Conservation (phyloP, 2,329 filamentous ascomycete genomes). For the Parafenestella ontariensis region DNA sequence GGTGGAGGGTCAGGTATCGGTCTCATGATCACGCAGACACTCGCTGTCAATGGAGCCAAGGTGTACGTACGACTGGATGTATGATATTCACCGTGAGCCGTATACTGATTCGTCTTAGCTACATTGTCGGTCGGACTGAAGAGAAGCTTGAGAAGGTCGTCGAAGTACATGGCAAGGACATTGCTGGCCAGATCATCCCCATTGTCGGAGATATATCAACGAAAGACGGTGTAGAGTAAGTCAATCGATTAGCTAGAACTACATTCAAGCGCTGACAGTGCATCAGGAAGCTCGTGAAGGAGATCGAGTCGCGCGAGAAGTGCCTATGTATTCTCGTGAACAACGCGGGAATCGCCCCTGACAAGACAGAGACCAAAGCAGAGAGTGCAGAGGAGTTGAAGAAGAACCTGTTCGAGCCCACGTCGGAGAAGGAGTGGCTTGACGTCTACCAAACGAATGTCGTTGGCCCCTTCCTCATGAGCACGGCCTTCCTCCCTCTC, state of each 20-base stretch:
- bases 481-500: constrained; percentile 55
- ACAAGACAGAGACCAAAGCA: constrained; percentile 48
- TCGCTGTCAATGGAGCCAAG: constrained; percentile 56
- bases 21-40: constrained; percentile 56
- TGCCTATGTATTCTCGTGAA: constrained; percentile 57
- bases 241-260: not conserved
- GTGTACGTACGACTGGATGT: constrained; percentile 44
- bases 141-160: constrained; percentile 58
- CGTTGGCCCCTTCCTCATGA: constrained; percentile 57
- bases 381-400: constrained; percentile 53
- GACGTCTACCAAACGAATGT: constrained; percentile 56
- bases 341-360: constrained; percentile 56
- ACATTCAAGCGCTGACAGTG: constrained; percentile 3
- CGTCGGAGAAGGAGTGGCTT: constrained; percentile 55
- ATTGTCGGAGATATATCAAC: constrained; percentile 53
- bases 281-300: constrained; percentile 48
- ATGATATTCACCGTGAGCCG: not conserved
- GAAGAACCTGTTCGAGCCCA: constrained; percentile 54
- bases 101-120: not conserved
- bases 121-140: constrained; percentile 54
- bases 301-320: constrained; percentile 54
- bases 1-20: constrained; percentile 58
- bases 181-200: constrained; percentile 56
- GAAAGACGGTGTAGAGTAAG: constrained; percentile 53
- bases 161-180: constrained; percentile 52